phyloP scores from a whole-genome alignment of 306 rosid species.

The Canavalia gladiata region DNA sequence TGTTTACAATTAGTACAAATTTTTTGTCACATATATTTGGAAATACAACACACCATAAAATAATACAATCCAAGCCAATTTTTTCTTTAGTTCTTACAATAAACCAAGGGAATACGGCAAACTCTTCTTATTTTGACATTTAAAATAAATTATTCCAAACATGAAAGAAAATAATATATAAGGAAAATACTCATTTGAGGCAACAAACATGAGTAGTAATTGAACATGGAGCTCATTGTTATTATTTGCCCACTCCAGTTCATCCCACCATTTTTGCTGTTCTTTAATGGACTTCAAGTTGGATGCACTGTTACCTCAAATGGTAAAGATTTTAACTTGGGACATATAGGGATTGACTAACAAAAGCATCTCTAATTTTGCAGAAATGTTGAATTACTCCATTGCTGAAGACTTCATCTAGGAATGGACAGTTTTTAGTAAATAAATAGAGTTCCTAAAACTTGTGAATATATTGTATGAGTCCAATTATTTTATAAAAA shows the following conservation, averaged over 20 bases:
- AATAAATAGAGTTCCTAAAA: too few relatives aligned
- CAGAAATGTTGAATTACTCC: constrained; percentile 30
- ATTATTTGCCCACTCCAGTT: constrained; percentile 34
- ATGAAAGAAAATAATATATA: neutral
- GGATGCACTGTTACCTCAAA: constrained; percentile 1
- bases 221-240: neutral
- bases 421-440: constrained; percentile 18
- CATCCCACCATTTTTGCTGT: constrained; percentile 43
- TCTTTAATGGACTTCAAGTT: constrained; percentile 37
- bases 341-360: constrained; percentile 40
- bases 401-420: constrained; percentile 34
- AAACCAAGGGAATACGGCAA: neutral
- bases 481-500: too few relatives aligned
- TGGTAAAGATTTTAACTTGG: constrained; percentile 29
- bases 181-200: constrained; percentile 20
- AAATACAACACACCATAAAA: neutral
- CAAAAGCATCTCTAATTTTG: constrained; percentile 34
- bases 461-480: too few relatives aligned
- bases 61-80: neutral
- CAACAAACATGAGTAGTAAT: constrained; percentile 20
- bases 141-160: neutral
- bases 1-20: neutral
- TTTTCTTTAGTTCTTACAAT: neutral
- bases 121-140: neutral
- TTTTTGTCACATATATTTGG: neutral